A percentile compares a stretch with the other conserved stretches of the same genome.
These are phyloP conservation scores for Cyclotella sp. DNA, from an alignment of 108 stramenopile genomes.

Conservation along the genomic window DNA sequence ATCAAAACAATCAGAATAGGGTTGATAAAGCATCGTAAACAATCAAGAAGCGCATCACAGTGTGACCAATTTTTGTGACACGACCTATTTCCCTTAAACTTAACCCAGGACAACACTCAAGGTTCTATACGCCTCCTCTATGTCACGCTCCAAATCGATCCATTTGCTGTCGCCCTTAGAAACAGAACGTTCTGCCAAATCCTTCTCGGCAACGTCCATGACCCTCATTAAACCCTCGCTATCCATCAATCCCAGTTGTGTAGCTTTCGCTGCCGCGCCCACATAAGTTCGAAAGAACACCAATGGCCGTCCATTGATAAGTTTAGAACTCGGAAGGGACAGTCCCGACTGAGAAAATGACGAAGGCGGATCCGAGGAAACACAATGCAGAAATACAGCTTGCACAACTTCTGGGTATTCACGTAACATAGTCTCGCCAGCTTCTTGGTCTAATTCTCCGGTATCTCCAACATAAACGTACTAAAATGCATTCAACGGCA, in stretches of 20 bases:
- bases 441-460: conserved; percentile 93
- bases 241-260: conserved; percentile 82
- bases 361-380: conserved; percentile 58
- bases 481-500: background rate
- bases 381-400: conserved; percentile 92
- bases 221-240: conserved; percentile 79
- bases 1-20: too few relatives aligned
- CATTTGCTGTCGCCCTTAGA: conserved; percentile 73
- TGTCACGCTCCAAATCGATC: conserved; percentile 70
- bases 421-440: conserved; percentile 89
- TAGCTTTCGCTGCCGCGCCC: conserved; percentile 89
- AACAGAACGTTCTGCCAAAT: conserved; percentile 47
- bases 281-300: conserved; percentile 95
- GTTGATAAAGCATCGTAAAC: too few relatives aligned
- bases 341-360: conserved; percentile 44
- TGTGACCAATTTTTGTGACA: background rate
- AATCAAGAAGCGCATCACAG: too few relatives aligned
- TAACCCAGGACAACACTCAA: conserved; percentile 30
- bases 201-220: conserved; percentile 62
- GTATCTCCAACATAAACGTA: conserved; percentile 96
- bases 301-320: conserved; percentile 90
- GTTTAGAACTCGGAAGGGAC: conserved; percentile 65
- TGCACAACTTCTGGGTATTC: conserved; percentile 91
- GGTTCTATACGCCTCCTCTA: conserved; percentile 53
- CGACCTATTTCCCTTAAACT: background rate